phyloP scores from a whole-genome alignment of 2,329 filamentous ascomycete species.

The Phoma sp. region DNA sequence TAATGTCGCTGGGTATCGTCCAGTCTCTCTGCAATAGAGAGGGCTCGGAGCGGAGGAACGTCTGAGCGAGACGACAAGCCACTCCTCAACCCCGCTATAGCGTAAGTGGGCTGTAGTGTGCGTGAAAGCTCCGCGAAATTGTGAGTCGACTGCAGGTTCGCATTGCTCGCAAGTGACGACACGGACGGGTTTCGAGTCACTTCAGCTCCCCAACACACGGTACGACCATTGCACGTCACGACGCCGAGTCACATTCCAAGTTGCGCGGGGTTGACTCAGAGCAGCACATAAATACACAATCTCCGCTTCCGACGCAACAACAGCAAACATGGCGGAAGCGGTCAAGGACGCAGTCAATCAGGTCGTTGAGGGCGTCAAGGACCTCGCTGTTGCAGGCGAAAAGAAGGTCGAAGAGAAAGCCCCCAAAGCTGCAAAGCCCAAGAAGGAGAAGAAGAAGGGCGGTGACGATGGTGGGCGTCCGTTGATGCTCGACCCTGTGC shows the following conservation, averaged over 20 bases:
- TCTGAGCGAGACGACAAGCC: background rate
- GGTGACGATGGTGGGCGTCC: conserved; percentile 49
- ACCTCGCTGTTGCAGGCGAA: conserved; percentile 57
- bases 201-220: conserved; percentile 5
- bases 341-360: conserved; percentile 57
- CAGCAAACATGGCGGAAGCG: conserved; percentile 55
- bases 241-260: conserved; percentile 12
- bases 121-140: conserved; percentile 33
- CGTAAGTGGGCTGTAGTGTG: conserved; percentile 34
- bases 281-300: conserved; percentile 22
- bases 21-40: no score
- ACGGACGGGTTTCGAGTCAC: conserved; percentile 12
- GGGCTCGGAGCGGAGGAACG: no score
- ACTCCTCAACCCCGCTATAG: conserved; percentile 6
- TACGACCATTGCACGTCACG: conserved; percentile 8
- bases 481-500: conserved; percentile 60
- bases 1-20: no score
- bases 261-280: conserved; percentile 36
- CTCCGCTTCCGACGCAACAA: conserved; percentile 28
- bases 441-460: conserved; percentile 52
- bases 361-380: conserved; percentile 65
- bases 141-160: conserved; percentile 21
- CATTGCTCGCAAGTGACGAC: conserved; percentile 10
- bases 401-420: conserved; percentile 39
- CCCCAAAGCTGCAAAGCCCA: conserved; percentile 38